These are phyloP conservation scores for Pulveroboletus sp. DNA, from an alignment of 768 basidiomycete species.

Conservation along the genomic window DNA sequence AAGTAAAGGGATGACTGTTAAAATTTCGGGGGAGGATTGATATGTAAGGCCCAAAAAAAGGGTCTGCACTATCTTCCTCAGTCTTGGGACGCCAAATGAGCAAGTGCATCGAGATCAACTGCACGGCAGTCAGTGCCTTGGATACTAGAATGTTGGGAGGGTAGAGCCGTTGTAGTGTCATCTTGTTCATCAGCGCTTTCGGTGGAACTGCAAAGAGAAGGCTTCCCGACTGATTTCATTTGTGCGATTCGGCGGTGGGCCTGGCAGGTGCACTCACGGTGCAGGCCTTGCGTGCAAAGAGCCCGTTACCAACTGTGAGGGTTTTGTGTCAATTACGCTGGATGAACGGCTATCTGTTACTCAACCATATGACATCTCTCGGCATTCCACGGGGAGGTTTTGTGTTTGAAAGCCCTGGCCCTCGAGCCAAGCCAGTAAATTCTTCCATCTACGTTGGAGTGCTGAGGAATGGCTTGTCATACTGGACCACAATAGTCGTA, in stretches of 20 bases:
- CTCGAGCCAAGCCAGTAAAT: constrained; percentile 50
- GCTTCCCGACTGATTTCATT: constrained; percentile 42
- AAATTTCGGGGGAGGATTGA: constrained; percentile 72
- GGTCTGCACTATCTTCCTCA: constrained; percentile 44
- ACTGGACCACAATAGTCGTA: not conserved
- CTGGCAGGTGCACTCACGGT: constrained; percentile 32
- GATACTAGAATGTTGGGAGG: constrained; percentile 27
- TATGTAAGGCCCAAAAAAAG: constrained; percentile 71
- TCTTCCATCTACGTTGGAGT: constrained; percentile 35
- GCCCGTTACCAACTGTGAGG: constrained; percentile 56
- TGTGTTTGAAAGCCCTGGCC: constrained; percentile 43
- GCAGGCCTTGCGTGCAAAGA: constrained; percentile 49
- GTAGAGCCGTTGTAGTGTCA: constrained; percentile 62
- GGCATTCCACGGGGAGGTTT: constrained; percentile 47
- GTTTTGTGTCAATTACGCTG: constrained; percentile 2
- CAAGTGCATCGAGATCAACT: constrained; percentile 79
- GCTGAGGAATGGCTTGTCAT: constrained; percentile 6
- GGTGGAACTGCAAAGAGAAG: constrained; percentile 69
- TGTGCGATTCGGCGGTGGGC: not conserved
- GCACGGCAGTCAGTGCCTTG: constrained; percentile 52
- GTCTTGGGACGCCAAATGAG: constrained; percentile 53
- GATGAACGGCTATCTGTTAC: constrained; percentile 10
- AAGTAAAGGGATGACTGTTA: constrained; percentile 76
- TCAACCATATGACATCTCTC: constrained; percentile 47
- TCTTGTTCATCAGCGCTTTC: constrained; percentile 63